phyloP scores from a whole-genome alignment of 352 stramenopile species.

The Phytopythium aichiense region DNA sequence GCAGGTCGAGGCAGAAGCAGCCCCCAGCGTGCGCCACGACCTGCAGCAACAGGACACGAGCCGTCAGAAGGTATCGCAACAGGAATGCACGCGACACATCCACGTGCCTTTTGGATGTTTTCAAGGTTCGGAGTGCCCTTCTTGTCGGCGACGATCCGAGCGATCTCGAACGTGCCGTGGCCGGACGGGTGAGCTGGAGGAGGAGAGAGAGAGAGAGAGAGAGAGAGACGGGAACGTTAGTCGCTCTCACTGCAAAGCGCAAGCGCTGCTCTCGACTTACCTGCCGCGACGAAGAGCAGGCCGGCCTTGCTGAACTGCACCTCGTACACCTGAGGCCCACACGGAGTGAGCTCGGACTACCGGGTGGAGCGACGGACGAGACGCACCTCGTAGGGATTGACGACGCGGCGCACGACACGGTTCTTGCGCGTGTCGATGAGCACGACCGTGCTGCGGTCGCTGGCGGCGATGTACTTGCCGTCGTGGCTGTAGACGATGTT shows the following conservation, averaged over 20 bases:
- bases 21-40: slow-evolving; percentile 75
- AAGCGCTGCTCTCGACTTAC: slow-evolving; percentile 5
- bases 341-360: too few species aligned
- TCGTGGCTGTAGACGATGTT: slow-evolving; percentile 82
- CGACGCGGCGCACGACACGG: slow-evolving; percentile 66
- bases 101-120: slow-evolving; percentile 71
- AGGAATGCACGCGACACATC: neutral
- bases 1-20: slow-evolving; percentile 76
- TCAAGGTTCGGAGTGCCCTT: slow-evolving; percentile 79
- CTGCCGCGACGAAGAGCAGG: slow-evolving; percentile 75
- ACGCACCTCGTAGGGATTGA: slow-evolving; percentile 71
- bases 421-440: slow-evolving; percentile 84
- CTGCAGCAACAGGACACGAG: slow-evolving; percentile 18
- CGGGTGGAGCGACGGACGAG: too few species aligned
- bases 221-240: neutral
- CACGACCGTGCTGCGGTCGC: slow-evolving; percentile 67
- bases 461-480: slow-evolving; percentile 78
- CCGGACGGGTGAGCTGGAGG: slow-evolving; percentile 56
- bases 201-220: too few species aligned
- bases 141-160: slow-evolving; percentile 70
- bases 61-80: neutral
- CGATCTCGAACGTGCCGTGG: slow-evolving; percentile 82
- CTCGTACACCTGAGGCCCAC: slow-evolving; percentile 44
- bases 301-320: slow-evolving; percentile 79
- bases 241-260: neutral